Conservation (phyloP, 2,329 filamentous ascomycete species). For the Microdochium bolleyi region DNA sequence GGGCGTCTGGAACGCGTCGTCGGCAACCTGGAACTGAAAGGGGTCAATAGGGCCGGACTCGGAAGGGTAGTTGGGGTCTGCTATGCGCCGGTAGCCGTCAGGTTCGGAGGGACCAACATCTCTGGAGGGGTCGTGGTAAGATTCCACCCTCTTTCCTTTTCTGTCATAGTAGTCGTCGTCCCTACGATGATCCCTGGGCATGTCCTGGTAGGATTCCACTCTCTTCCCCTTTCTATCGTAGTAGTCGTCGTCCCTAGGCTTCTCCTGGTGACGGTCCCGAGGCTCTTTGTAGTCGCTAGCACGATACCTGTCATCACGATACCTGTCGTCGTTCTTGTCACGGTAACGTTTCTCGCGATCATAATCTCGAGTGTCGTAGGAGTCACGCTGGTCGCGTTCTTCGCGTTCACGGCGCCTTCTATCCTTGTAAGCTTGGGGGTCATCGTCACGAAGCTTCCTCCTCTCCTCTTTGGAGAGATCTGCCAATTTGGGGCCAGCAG, state of each 20-base stretch:
- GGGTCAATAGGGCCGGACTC: constrained; percentile 37
- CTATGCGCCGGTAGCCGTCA: constrained; percentile 18
- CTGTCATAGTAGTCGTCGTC: constrained; percentile 15
- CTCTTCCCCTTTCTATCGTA: constrained; percentile 11
- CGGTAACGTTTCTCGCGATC: constrained; percentile 11
- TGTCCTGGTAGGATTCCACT: constrained; percentile 8
- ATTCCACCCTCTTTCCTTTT: constrained; percentile 18
- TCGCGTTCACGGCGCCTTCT: constrained; percentile 15
- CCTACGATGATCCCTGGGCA: constrained; percentile 5
- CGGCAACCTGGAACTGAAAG: constrained; percentile 49
- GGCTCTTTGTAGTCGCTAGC: background rate
- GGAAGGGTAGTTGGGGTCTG: constrained; percentile 12
- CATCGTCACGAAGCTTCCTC: constrained; percentile 18
- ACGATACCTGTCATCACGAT: constrained; percentile 15
- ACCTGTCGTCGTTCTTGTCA: constrained; percentile 17
- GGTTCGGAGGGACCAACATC: constrained; percentile 6
- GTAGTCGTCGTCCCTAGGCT: constrained; percentile 21
- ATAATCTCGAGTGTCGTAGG: constrained; percentile 8
- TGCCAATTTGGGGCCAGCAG: constrained; percentile 15
- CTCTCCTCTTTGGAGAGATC: constrained; percentile 13
- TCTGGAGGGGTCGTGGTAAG: constrained; percentile 5
- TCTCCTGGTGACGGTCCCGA: constrained; percentile 11
- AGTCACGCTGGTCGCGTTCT: constrained; percentile 11
- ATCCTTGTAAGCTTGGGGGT: constrained; percentile 12
- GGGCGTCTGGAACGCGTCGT: constrained; percentile 43